Evolutionary conservation across 331 rosid species (phyloP), one percentile per base, ranked within the genome.

Genomic region (Quercus phellos): DNA sequence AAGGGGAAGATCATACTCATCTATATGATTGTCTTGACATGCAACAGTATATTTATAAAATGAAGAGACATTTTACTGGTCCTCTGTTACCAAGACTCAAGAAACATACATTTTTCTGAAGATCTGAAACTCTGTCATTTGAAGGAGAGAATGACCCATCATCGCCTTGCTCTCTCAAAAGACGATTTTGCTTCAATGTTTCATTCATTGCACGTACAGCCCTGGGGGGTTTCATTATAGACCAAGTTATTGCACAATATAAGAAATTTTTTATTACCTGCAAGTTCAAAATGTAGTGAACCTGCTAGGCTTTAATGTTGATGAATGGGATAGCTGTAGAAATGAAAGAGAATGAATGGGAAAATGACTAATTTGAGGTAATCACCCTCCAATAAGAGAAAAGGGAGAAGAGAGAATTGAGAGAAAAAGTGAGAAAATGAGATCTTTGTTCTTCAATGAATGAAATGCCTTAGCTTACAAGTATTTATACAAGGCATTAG

Each of bases 171-270:
- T 81, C 96, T 81, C 91, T 88, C 84, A 83, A 60, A 21, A 86
- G 89, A 75, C 99, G 96, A 80, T 93, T 91, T 85, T 95, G 99
- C 97, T 95, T 95, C 88, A 95, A 78, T 69, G 97, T 93, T 83
- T 95, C 99, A 84, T 87, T 93, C 99, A 95, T 95, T 43, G 98
- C 99, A 6, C 97, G 89, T 55, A 95, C 98, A 88, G 98, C 98
- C 97, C 99, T 95, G 75, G 78, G 74, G 58, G 66, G 73, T 79
- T 46, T 53, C 63, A 68, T 74, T 74, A 70, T 66, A 82, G 70
- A 54, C 63, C 2, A 64, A 71, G 81, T 87, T 83, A 85, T 77
- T 73, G 59, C 74, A 58, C 34, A n/a, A 60, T 50, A 77, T 54
- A 75, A 30, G 19, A 72, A 73, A 55, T 72, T 68, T 55, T 67